phyloP scores from a whole-genome alignment of 805 yeast species.

The Wickerhamiella lipophila region DNA sequence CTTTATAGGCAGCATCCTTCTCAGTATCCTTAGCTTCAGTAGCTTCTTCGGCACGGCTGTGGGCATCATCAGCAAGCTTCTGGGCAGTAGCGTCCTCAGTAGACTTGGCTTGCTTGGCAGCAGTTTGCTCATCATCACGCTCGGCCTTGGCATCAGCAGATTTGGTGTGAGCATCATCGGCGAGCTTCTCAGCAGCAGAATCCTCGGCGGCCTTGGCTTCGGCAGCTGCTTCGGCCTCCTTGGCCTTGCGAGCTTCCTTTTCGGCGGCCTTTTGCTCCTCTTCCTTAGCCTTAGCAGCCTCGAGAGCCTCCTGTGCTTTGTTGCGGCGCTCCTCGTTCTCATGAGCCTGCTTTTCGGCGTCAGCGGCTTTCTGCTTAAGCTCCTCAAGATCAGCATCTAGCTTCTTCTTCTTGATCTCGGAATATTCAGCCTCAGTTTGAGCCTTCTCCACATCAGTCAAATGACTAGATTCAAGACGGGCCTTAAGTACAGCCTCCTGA shows the following conservation, averaged over 20 bases:
- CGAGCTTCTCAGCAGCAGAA: conserved; percentile 17
- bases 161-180: conserved; percentile 13
- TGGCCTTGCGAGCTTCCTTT: conserved; percentile 27
- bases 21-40: background rate
- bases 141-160: conserved; percentile 12
- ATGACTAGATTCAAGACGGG: conserved; percentile 10
- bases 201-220: conserved; percentile 20
- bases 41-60: background rate
- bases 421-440: conserved; percentile 9
- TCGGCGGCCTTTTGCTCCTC: conserved; percentile 20
- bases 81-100: background rate
- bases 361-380: conserved; percentile 1
- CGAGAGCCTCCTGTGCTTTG: conserved; percentile 14
- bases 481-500: conserved; percentile 10
- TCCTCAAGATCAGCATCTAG: conserved; percentile 7
- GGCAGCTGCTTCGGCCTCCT: conserved; percentile 45
- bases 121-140: background rate
- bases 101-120: background rate
- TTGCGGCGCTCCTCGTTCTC: conserved; percentile 10
- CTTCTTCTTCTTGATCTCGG: conserved; percentile 12
- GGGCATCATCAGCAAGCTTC: conserved; percentile 2
- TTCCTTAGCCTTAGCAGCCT: conserved; percentile 15
- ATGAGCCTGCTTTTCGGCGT: conserved; percentile 17
- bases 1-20: background rate
- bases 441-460: conserved; percentile 11